These are phyloP conservation scores for Fistulina hepatica DNA, from an alignment of 1,284 basidiomycete species.

Conservation along the genomic window DNA sequence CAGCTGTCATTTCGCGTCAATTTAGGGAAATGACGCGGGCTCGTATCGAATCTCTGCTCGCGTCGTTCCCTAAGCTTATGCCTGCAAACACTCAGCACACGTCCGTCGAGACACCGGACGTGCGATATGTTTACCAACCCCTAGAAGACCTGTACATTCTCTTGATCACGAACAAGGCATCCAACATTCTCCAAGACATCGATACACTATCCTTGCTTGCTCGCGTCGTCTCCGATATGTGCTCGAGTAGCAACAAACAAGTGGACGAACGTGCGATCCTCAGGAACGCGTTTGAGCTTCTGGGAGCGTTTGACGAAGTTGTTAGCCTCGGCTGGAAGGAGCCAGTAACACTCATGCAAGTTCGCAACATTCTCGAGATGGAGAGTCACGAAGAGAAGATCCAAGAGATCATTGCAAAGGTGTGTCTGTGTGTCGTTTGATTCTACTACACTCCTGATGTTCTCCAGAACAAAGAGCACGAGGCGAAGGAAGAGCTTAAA, in stretches of 20 bases:
- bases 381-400: conserved; percentile 99
- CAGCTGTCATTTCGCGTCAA: conserved; percentile 94
- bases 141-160: conserved; percentile 97
- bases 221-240: conserved; percentile 89
- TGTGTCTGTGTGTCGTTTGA: conserved; percentile 27
- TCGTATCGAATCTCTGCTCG: conserved; percentile 89
- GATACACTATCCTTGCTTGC: conserved; percentile 92
- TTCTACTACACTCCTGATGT: background rate
- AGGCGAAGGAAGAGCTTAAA: conserved; percentile 99
- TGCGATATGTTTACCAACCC: conserved; percentile 97
- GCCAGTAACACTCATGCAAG: conserved; percentile 85
- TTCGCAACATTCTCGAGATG: conserved; percentile 91
- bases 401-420: conserved; percentile 95
- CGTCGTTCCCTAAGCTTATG: conserved; percentile 97
- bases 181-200: conserved; percentile 98
- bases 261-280: conserved; percentile 87
- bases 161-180: conserved; percentile 95
- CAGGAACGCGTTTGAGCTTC: conserved; percentile 88
- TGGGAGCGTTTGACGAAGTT: conserved; percentile 96
- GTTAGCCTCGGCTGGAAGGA: conserved; percentile 92
- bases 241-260: conserved; percentile 47
- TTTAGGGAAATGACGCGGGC: conserved; percentile 91
- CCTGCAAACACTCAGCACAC: conserved; percentile 94
- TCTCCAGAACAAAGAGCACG: conserved; percentile 90
- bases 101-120: conserved; percentile 84